phyloP scores from a whole-genome alignment of 306 rosid species.

The Vigna hirtella region DNA sequence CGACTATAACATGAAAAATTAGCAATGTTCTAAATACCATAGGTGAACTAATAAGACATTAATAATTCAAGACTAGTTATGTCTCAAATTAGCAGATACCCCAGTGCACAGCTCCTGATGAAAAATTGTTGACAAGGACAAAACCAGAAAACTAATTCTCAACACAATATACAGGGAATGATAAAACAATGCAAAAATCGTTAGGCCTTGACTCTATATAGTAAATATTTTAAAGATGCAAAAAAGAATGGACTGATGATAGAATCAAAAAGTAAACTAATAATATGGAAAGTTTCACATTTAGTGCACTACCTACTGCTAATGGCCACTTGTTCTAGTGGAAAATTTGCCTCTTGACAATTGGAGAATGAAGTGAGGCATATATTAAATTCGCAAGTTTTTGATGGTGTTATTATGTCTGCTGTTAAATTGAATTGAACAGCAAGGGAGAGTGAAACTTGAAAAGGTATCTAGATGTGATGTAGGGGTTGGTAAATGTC shows the following conservation, averaged over 20 bases:
- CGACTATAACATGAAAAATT: conserved; percentile 13
- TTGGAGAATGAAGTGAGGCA: neutral
- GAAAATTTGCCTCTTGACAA: neutral
- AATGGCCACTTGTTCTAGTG: neutral
- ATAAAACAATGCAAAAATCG: neutral
- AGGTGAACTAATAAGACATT: neutral
- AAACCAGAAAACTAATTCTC: neutral
- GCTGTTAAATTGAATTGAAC: conserved; percentile 12
- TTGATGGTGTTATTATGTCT: conserved; percentile 10
- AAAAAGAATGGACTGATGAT: neutral
- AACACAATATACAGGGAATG: conserved; percentile 3
- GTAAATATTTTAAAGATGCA: neutral
- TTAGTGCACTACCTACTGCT: conserved; percentile 21
- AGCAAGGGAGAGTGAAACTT: conserved; percentile 18
- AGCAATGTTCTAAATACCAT: neutral
- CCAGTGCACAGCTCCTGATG: neutral
- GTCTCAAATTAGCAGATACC: neutral
- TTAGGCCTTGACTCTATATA: neutral
- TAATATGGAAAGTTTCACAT: neutral
- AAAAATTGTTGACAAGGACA: neutral
- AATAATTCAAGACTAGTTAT: conserved; percentile 7
- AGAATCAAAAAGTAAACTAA: neutral
- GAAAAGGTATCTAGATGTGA: conserved; percentile 25
- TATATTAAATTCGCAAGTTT: neutral
- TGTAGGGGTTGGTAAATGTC: conserved; percentile 5